Conservation (phyloP, 495 filamentous ascomycete genomes). For the Annulohypoxylon moriforme region DNA sequence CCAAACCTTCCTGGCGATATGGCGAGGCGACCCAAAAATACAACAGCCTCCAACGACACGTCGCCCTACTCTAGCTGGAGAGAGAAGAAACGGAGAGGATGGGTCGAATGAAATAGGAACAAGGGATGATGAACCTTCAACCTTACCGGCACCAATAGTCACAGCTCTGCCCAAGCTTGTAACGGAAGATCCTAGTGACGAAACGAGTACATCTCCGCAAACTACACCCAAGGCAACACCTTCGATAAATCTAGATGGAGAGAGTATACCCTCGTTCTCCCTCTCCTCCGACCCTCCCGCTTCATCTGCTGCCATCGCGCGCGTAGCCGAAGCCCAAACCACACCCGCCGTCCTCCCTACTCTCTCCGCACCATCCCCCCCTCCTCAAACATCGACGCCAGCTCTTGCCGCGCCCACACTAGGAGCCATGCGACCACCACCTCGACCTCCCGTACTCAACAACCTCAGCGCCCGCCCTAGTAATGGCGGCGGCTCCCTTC, state of each 20-base stretch:
- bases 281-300: constrained; percentile 53
- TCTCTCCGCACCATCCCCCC: constrained; percentile 33
- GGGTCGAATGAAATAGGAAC: not conserved
- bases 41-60: constrained; percentile 44
- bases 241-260: constrained; percentile 13
- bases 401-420: not conserved
- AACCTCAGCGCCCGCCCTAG: constrained; percentile 3
- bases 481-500: constrained; percentile 30
- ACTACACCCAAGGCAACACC: constrained; percentile 57
- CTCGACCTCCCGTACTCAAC: constrained; percentile 43
- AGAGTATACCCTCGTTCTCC: constrained; percentile 53
- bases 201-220: constrained; percentile 35
- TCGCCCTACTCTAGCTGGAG: constrained; percentile 26
- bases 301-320: constrained; percentile 54
- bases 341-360: constrained; percentile 35
- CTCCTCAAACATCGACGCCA: constrained; percentile 29
- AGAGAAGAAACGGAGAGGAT: constrained; percentile 4
- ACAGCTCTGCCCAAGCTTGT: constrained; percentile 15
- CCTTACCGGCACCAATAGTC: not conserved
- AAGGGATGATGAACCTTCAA: not conserved
- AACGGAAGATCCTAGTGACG: not conserved
- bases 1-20: constrained; percentile 41
- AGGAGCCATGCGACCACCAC: constrained; percentile 45
- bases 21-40: constrained; percentile 39
- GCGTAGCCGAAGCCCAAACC: constrained; percentile 28